phyloP scores from a whole-genome alignment of 306 rosid species.

The Cajanus cajan region DNA sequence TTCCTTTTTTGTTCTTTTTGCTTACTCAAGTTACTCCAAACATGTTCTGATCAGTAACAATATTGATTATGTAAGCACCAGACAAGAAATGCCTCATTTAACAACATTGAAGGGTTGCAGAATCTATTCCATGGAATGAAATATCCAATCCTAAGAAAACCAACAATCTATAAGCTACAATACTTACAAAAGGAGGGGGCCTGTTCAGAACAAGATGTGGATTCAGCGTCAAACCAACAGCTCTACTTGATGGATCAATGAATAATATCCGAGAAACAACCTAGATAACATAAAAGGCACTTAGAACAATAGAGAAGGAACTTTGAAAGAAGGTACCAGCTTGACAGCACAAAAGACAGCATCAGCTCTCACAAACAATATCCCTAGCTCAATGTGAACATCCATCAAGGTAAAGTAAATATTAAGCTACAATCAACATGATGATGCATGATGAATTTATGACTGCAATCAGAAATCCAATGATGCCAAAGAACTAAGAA shows the following conservation, averaged over 20 bases:
- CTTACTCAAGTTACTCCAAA: neutral
- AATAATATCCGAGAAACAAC: slow-evolving; percentile 83
- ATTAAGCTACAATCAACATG: neutral
- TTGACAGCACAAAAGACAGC: slow-evolving; percentile 18
- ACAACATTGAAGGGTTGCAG: neutral
- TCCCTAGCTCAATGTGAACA: neutral
- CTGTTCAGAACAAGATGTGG: slow-evolving; percentile 81
- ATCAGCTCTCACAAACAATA: neutral
- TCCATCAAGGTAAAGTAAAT: neutral
- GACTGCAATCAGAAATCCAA: slow-evolving; percentile 14
- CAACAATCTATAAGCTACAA: neutral
- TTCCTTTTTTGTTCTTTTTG: neutral
- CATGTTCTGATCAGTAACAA: slow-evolving; percentile 11
- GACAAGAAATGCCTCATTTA: slow-evolving; percentile 6
- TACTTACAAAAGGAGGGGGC: slow-evolving; percentile 79
- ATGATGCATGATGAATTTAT: neutral
- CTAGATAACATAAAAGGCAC: slow-evolving; percentile 43
- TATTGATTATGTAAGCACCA: slow-evolving; percentile 6
- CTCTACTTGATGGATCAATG: slow-evolving; percentile 87
- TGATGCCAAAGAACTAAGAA: neutral
- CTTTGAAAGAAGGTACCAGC: neutral
- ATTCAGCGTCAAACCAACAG: slow-evolving; percentile 93
- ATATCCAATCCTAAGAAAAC: neutral
- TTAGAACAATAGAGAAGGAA: slow-evolving; percentile 9
- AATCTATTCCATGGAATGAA: slow-evolving; percentile 15